Evolutionary conservation across 257 asterid genomes (phyloP).

Genomic region (Solanum lignicaule): DNA sequence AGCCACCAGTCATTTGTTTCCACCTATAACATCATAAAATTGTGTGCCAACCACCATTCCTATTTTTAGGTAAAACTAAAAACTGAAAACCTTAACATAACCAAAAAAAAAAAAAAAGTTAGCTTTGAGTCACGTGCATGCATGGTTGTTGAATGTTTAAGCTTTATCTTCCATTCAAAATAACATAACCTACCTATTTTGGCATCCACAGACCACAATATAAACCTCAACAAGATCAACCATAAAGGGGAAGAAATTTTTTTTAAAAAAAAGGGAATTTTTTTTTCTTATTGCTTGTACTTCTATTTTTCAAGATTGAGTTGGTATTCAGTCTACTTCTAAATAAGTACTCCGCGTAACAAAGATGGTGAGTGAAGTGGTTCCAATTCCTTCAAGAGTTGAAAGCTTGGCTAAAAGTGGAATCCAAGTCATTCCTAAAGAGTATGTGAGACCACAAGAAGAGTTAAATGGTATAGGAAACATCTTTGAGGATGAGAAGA

Average conservation of each 20-base stretch:
- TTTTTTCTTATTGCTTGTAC: background rate
- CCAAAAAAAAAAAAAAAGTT: background rate
- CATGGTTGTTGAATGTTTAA: background rate
- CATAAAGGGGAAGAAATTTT: background rate
- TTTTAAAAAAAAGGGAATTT: background rate
- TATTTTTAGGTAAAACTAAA: background rate
- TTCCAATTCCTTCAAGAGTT: constrained; percentile 24
- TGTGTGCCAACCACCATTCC: background rate
- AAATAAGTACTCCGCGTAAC: background rate
- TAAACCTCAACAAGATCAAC: background rate
- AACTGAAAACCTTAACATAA: background rate
- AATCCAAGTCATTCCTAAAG: constrained; percentile 53
- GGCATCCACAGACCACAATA: background rate
- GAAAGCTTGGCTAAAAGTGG: constrained; percentile 59
- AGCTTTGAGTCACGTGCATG: background rate
- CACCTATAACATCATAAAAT: background rate
- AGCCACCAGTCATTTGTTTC: background rate
- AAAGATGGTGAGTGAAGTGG: constrained; percentile 5
- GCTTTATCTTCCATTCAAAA: background rate
- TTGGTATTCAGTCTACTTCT: background rate
- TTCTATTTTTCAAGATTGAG: background rate
- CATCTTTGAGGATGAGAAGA: constrained; percentile 50
- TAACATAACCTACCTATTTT: background rate
- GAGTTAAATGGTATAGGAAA: constrained; percentile 53
- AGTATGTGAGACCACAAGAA: constrained; percentile 59